Conservation (phyloP, 176 grass and related monocot genomes). For the Musa troglodytarum region DNA sequence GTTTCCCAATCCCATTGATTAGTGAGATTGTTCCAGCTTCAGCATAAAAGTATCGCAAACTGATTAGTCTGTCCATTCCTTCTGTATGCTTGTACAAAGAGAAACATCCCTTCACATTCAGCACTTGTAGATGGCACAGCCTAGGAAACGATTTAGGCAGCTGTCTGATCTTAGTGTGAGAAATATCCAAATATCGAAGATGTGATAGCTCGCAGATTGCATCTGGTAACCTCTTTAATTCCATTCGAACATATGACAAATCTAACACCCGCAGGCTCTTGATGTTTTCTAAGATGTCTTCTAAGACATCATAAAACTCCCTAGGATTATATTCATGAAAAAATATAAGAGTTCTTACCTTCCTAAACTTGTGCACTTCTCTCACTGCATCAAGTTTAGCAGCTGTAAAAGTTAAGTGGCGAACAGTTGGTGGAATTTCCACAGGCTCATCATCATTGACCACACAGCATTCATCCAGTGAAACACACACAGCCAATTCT, state of each 20-base stretch:
- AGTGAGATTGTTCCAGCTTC: constrained; percentile 13
- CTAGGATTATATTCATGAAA: not conserved
- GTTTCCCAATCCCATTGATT: constrained; percentile 23
- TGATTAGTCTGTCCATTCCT: constrained; percentile 20
- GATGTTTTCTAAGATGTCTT: not conserved
- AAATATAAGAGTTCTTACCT: not conserved
- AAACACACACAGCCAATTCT: constrained; percentile 13
- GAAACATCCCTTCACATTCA: constrained; percentile 15
- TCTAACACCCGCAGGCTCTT: constrained; percentile 21
- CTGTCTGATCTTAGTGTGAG: constrained; percentile 9
- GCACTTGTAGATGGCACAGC: constrained; percentile 30
- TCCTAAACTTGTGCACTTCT: not conserved
- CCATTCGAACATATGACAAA: constrained; percentile 16
- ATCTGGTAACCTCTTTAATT: not conserved
- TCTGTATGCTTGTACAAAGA: constrained; percentile 5
- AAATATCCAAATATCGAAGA: constrained; percentile 22
- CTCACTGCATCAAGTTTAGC: not conserved
- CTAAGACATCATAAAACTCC: not conserved
- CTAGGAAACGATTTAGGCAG: constrained; percentile 10
- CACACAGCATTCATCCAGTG: constrained; percentile 10
- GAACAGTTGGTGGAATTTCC: not conserved
- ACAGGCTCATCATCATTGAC: not conserved
- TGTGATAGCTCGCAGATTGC: constrained; percentile 7
- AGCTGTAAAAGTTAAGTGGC: constrained; percentile 4
- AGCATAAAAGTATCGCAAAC: constrained; percentile 29